Evolutionary conservation across 768 basidiomycete genomes (phyloP).

Genomic region (Nidularia pulvinata): DNA sequence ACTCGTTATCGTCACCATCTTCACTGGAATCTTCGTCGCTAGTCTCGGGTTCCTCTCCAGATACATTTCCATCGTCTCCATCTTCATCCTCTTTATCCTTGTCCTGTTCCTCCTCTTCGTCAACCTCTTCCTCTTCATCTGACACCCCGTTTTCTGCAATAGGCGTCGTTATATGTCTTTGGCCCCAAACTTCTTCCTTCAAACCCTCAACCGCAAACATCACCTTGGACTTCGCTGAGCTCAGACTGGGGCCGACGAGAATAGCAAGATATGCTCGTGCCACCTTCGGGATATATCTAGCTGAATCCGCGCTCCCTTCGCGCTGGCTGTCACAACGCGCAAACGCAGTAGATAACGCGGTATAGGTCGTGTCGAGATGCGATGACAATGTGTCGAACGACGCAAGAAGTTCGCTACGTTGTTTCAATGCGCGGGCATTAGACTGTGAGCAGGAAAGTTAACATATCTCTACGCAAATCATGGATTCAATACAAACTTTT

Average conservation of each 20-base stretch:
- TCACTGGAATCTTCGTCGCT: constrained; percentile 5
- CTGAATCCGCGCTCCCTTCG: not conserved
- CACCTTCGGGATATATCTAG: not conserved
- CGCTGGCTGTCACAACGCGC: constrained; percentile 24
- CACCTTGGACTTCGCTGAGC: constrained; percentile 59
- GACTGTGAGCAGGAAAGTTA: too few relatives aligned
- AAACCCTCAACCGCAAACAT: constrained; percentile 66
- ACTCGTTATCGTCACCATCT: constrained; percentile 3
- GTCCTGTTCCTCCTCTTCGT: constrained; percentile 8
- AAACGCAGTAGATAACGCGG: constrained; percentile 68
- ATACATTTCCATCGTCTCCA: constrained; percentile 12
- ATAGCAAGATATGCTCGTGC: constrained; percentile 56
- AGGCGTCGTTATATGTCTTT: too few relatives aligned
- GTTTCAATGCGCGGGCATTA: constrained; percentile 50
- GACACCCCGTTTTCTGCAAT: constrained; percentile 13
- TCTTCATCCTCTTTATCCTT: constrained; percentile 12
- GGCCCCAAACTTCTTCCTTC: constrained; percentile 45
- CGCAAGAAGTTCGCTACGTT: constrained; percentile 58
- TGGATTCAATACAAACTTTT: constrained; percentile 30
- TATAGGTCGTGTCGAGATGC: constrained; percentile 75
- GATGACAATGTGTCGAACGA: constrained; percentile 74
- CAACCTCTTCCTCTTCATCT: constrained; percentile 4
- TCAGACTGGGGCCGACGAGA: constrained; percentile 64
- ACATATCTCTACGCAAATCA: too few relatives aligned
- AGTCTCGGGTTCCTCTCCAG: constrained; percentile 4